Conservation (phyloP, 2,329 filamentous ascomycete genomes). For the Alternaria sp. region DNA sequence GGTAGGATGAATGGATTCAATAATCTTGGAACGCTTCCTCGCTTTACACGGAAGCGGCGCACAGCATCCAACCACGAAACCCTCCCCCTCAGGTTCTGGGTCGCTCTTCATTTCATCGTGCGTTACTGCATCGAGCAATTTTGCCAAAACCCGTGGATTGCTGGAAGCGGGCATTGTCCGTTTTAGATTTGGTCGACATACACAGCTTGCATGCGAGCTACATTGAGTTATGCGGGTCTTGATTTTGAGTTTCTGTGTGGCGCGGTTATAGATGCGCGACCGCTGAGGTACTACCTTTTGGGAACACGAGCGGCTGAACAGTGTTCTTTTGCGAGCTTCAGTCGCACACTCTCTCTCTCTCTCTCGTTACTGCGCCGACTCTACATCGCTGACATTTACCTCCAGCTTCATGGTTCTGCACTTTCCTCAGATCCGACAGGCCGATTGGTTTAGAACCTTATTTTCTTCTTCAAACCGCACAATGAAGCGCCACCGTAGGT, state of each 20-base stretch:
- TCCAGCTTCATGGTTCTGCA: not conserved
- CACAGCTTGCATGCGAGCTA: not conserved
- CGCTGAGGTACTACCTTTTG: not conserved
- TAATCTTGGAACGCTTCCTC: not conserved
- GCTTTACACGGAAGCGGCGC: not conserved
- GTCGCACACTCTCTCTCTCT: not conserved
- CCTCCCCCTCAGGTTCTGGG: not conserved
- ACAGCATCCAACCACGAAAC: not conserved
- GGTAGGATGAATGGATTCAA: not conserved
- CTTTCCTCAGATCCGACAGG: not conserved
- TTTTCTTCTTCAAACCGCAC: not conserved
- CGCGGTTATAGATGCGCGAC: not conserved
- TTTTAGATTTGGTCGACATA: constrained; percentile 6
- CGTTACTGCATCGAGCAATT: constrained; percentile 7
- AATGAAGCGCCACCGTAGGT: not conserved
- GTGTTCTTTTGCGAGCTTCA: not conserved
- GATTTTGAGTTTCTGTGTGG: not conserved
- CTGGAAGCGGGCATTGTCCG: constrained; percentile 7
- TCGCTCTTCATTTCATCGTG: not conserved
- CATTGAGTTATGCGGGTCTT: not conserved
- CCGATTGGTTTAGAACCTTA: not conserved
- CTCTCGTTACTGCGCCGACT: not conserved
- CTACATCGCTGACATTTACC: not conserved
- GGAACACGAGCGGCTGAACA: not conserved
- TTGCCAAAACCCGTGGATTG: not conserved